A percentile compares a stretch with the other conserved stretches of the same genome.
Evolutionary conservation across 768 basidiomycete species (phyloP).

Genomic region (Naganishia kalamii): DNA sequence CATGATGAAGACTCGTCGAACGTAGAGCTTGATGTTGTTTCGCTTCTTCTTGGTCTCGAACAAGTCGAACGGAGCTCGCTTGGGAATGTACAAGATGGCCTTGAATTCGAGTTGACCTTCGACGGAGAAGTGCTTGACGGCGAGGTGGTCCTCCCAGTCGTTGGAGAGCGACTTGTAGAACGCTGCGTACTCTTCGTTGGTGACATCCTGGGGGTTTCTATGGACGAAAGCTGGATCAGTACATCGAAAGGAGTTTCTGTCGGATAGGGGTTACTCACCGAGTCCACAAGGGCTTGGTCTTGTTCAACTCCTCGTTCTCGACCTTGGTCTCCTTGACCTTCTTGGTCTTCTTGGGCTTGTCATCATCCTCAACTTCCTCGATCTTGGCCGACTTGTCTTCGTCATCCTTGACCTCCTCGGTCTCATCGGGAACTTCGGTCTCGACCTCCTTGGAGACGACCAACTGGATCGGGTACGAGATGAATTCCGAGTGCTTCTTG

Average conservation of each 20-base stretch:
- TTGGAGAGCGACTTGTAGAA: slow-evolving; percentile 99
- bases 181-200: slow-evolving; percentile 79
- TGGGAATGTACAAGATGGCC: slow-evolving; percentile 95
- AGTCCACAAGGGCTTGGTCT: slow-evolving; percentile 99
- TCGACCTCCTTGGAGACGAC: slow-evolving; percentile 98
- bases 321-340: slow-evolving; percentile 82
- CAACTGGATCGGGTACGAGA: slow-evolving; percentile 98
- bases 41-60: slow-evolving; percentile 99
- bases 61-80: slow-evolving; percentile 97
- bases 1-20: slow-evolving; percentile 99
- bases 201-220: slow-evolving; percentile 88
- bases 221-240: slow-evolving; percentile 35
- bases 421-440: slow-evolving; percentile 64
- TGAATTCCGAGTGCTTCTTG: slow-evolving; percentile 99
- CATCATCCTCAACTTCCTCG: slow-evolving; percentile 67
- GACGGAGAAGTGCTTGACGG: slow-evolving; percentile 99
- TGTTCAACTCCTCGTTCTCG: slow-evolving; percentile 97
- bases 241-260: neutral
- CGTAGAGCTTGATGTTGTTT: slow-evolving; percentile 99
- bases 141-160: slow-evolving; percentile 99
- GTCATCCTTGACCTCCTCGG: slow-evolving; percentile 77
- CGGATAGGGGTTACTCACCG: slow-evolving; percentile 17
- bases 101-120: slow-evolving; percentile 99
- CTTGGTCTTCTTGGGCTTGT: slow-evolving; percentile 89
- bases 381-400: slow-evolving; percentile 50